Base-by-base conservation (phyloP, 441 rosid genomes). In the Capsella rubella region DNA sequence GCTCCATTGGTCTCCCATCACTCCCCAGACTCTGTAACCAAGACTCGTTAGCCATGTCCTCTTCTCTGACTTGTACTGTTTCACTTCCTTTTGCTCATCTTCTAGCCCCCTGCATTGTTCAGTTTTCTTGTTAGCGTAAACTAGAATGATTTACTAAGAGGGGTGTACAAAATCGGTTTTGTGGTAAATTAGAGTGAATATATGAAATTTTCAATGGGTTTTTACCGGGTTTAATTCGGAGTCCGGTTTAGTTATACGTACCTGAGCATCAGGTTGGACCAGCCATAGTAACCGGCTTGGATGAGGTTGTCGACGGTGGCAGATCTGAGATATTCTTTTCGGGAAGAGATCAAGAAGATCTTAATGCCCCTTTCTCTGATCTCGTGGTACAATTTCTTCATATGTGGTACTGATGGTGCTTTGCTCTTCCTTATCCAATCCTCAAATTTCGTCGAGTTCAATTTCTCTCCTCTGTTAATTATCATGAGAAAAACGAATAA, bases 1-100 rank as follows among this genome's bases (percentile, higher is more conserved):
- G 82, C 90, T 91, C 93, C 91, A 89, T 47, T 93, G 98, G 64
- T 90, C 94, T 72, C 93, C 97, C 73, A 87, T 73, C 39, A 85
- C 87, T 51, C 90, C 96, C 94, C 91, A 89, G 2, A 93, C 84
- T 59, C 90, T 83, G 79, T 86, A 91, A 13, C 96, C 94, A 73
- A 85, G 84, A 28, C 79, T 69, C 65, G 61, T 78, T 45, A 93
- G 51, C 73, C 52, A 79, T 60, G 79, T 69, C 67, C 96, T 93
- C 73, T 71, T 91, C 67, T 84, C 71, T 18, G 86, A 67, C 81
- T 84, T 93, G 90, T 87, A 93, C 43, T 84, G 85, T 53, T 85
- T 79, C 80, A 87, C 90, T 59, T 82, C 79, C 84, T 66, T 82
- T 37, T 56, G 52, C 61, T 89, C 87, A 75, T 93, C 96, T 39